Conservation (phyloP, 192 early-diverging fungal genomes). For the Coemansia sp. region DNA sequence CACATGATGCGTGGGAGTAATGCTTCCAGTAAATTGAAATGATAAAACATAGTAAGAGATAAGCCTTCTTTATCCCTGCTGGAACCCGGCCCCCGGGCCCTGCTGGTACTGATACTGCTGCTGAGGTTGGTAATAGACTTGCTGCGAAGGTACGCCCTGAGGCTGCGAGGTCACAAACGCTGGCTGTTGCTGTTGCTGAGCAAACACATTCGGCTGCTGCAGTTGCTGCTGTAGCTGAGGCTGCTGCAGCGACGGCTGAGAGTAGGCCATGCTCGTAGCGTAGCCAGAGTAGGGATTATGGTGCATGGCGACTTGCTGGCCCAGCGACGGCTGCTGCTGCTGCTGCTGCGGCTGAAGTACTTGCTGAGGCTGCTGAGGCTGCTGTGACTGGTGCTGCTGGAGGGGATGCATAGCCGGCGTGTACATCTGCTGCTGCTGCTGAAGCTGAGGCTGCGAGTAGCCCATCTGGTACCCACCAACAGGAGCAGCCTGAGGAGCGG, state of each 20-base stretch:
- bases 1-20: background rate
- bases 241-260: constrained; percentile 12
- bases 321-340: constrained; percentile 4
- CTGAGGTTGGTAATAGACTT: background rate
- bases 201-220: background rate
- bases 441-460: constrained; percentile 25
- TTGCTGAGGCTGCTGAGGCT: constrained; percentile 12
- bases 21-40: background rate
- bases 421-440: constrained; percentile 18
- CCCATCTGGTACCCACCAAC: constrained; percentile 5
- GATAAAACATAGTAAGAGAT: background rate
- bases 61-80: background rate
- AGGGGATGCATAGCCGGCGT: background rate
- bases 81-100: background rate
- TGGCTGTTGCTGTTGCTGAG: constrained; percentile 2
- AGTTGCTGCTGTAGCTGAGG: background rate
- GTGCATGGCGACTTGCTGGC: constrained; percentile 5
- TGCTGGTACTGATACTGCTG: constrained; percentile 19
- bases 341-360: constrained; percentile 12
- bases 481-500: background rate
- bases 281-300: background rate
- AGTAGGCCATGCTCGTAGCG: background rate
- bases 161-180: constrained; percentile 1
- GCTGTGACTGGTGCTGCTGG: background rate
- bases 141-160: background rate